Evolutionary conservation across 306 rosid species (phyloP), one percentile per base, ranked within the genome.

Genomic region (Gleditsia sinensis): DNA sequence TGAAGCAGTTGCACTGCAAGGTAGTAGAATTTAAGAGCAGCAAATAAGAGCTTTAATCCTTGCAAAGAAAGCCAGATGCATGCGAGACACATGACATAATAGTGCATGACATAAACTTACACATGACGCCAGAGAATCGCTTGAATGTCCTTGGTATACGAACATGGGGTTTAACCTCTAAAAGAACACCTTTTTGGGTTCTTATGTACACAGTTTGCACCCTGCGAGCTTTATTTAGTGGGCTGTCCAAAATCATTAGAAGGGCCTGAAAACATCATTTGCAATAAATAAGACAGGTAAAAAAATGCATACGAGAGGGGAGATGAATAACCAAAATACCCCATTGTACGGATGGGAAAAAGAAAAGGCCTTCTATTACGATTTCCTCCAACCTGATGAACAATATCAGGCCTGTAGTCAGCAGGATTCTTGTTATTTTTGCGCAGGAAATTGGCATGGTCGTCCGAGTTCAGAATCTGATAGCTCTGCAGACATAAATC

Each of bases 101-200:
- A 21, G 48, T 36, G 76, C 21, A 43, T 9, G 33, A 68, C n/a
- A 34, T 19, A 67, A 48, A 87, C 97, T 84, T 85, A 93, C 98
- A 82, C 96, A 91, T 94, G 76, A 94, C 74, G 61, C 96, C 97
- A 17, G 84, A 27, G 36, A 94, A 94, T 25, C 98, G 90, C 81
- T 88, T 91, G 83, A 91, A 92, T 21, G 98, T 94, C 75, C 98
- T 86, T 4, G 98, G 98, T 56, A 91, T 80, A 19, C 96, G 97
- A 71, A 86, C 96, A 74, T 71, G 55, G 14, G 92, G 94, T 49
- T 89, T 94, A 71, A 94, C 86, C 87, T 94, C 97, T 63, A 94
- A 83, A 21, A 91, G 96, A 63, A 82, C 82, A 36, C 96, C 96
- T 69, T 84, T 86, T 42, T 88, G 97, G 7, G 98, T 94, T 82